Evolutionary conservation across 176 grass and related monocot species (phyloP).

Genomic region (Dendrocalamus sinicus): DNA sequence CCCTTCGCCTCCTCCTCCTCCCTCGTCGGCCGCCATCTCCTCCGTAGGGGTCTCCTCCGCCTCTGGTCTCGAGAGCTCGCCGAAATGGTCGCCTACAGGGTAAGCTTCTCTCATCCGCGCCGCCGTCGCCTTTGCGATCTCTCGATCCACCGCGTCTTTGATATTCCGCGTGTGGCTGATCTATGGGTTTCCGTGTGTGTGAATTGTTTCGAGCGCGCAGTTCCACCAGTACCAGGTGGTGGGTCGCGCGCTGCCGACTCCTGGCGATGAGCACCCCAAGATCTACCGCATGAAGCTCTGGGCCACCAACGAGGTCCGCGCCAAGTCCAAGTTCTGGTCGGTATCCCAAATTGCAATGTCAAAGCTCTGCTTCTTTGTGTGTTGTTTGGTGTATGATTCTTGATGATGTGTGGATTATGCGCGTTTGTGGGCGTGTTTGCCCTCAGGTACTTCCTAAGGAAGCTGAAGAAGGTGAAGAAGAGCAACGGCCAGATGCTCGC

Average conservation of each 20-base stretch:
- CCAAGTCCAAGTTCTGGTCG: conserved; percentile 93
- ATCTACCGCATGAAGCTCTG: conserved; percentile 99
- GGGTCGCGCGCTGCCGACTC: conserved; percentile 78
- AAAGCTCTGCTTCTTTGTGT: neutral
- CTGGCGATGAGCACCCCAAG: conserved; percentile 86
- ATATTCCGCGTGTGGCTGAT: neutral
- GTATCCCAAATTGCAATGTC: neutral
- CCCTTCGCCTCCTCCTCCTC: neutral
- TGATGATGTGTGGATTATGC: neutral
- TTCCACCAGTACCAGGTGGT: conserved; percentile 99
- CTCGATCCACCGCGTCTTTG: neutral
- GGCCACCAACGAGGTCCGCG: conserved; percentile 95
- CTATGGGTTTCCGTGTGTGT: neutral
- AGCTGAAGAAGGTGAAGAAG: conserved; percentile 99
- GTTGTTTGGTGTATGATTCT: neutral
- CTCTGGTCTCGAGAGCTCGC: conserved; percentile 35
- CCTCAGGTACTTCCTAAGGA: conserved; percentile 89
- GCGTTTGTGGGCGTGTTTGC: neutral
- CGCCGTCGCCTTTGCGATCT: neutral
- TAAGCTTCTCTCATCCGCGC: conserved; percentile 25
- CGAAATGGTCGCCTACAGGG: conserved; percentile 81
- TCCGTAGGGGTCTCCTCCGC: conserved; percentile 35
- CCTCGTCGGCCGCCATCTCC: conserved; percentile 48
- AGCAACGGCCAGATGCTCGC: conserved; percentile 87
- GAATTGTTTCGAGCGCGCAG: conserved; percentile 48